Evolutionary conservation across 2,329 filamentous ascomycete genomes (phyloP), one percentile per base, ranked within the genome.

Genomic region (Emmonsiellopsis sp.): DNA sequence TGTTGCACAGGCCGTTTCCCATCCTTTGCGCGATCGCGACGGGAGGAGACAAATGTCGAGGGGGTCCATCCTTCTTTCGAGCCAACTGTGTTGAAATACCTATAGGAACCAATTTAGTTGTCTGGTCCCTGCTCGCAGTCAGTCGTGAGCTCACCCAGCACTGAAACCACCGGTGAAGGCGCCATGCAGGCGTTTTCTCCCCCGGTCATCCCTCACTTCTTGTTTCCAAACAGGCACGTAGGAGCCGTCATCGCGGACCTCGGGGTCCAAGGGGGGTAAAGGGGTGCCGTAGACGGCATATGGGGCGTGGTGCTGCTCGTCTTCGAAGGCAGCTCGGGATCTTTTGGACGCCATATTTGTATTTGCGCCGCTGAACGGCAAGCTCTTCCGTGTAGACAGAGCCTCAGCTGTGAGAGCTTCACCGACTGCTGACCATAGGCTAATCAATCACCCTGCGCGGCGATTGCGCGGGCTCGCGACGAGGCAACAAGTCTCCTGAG

Each of bases 1-100:
- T 78, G 71, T 17, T 61, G 60, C 2, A 71, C 61, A 57, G 58
- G 51, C 48, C 67, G 62, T 53, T 80, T 77, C n/a, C 75, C 77
- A 73, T 87, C 81, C 65, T 87, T 88, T 58, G 79, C 83, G 53
- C 90, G 86, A 63, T 88, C 88, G 40, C 81, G 75, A 27, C 93
- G 86, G 50, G 91, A 96, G 6, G 92, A 97, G 8, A 95, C 85
- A 68, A 97, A 98, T 0, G 88, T 86, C 21, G 88, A 84, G 2
- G 93, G 93, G 0, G 88, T 85, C 92, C 92, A 98, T 74, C 93
- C 93, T 77, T 98, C 92, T 71, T 97, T 97, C 53, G 92, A 96
- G 51, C 93, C 93, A 61, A 97, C 93, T 5, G 91, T 95, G 68
- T 98, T 98, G 74, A 93, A 97, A 72, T 97, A 96, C 61, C 88